Evolutionary conservation across 169 alveolate genomes (phyloP).

Genomic region (Eimeria sp.): DNA sequence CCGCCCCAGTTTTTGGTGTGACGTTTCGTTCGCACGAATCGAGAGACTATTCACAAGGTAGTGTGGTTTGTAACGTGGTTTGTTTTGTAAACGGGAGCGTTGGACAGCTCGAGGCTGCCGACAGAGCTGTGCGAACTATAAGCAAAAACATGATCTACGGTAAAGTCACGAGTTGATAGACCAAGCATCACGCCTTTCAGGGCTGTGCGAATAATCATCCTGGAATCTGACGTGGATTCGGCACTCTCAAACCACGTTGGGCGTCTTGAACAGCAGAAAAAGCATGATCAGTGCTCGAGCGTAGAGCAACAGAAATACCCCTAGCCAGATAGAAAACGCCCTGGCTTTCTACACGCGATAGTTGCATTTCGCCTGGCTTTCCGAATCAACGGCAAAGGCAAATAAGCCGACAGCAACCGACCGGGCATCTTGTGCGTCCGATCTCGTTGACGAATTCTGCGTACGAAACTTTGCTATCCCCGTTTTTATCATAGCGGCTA

Average conservation of each 20-base stretch:
- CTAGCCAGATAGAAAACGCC: neutral
- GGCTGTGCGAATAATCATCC: neutral
- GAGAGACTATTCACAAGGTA: neutral
- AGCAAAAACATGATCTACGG: neutral
- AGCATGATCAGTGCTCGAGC: neutral
- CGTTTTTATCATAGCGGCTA: constrained; percentile 70
- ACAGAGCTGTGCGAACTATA: neutral
- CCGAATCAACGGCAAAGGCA: constrained; percentile 43
- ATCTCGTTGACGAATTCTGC: constrained; percentile 82
- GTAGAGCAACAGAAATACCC: neutral
- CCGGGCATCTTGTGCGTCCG: constrained; percentile 80
- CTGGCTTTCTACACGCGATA: neutral
- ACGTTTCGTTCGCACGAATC: neutral
- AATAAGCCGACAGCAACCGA: constrained; percentile 61
- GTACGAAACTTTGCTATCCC: constrained; percentile 77
- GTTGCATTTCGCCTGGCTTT: neutral
- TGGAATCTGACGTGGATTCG: neutral
- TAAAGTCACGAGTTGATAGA: neutral
- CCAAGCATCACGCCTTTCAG: neutral
- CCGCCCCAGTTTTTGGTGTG: neutral
- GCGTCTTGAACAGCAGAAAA: neutral
- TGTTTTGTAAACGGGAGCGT: neutral
- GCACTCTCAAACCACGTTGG: neutral
- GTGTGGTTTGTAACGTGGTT: neutral
- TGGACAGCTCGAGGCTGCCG: neutral